Conservation (phyloP, 352 stramenopile species). For the Plasmopara halstedii region DNA sequence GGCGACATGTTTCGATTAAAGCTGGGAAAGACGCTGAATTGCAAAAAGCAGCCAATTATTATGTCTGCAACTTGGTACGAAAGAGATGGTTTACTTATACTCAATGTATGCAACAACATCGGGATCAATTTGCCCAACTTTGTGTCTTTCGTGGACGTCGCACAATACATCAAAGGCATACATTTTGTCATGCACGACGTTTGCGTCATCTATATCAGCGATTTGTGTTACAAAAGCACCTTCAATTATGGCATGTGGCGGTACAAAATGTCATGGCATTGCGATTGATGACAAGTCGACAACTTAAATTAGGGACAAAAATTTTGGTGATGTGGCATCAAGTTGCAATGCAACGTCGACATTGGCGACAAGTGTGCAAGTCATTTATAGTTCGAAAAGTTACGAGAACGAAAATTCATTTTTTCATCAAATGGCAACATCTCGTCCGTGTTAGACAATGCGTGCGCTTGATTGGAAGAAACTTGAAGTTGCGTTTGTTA, state of each 20-base stretch:
- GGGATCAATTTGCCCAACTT: slow-evolving; percentile 5
- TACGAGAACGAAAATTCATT: background rate
- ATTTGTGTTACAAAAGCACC: slow-evolving; percentile 35
- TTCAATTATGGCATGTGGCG: slow-evolving; percentile 25
- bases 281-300: slow-evolving; percentile 25
- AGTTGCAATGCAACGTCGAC: slow-evolving; percentile 10
- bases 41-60: slow-evolving; percentile 9
- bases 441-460: slow-evolving; percentile 5
- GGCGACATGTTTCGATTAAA: slow-evolving; percentile 3
- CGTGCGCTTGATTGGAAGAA: slow-evolving; percentile 3
- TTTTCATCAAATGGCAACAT: slow-evolving; percentile 19
- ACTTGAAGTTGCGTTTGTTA: slow-evolving; percentile 6
- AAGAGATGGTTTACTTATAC: slow-evolving; percentile 16
- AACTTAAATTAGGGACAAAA: slow-evolving; percentile 16
- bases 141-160: slow-evolving; percentile 5
- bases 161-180: slow-evolving; percentile 19
- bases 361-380: slow-evolving; percentile 21
- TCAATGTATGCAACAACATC: slow-evolving; percentile 2
- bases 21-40: slow-evolving; percentile 3
- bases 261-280: slow-evolving; percentile 23
- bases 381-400: slow-evolving; percentile 5
- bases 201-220: slow-evolving; percentile 10
- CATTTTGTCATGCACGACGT: background rate
- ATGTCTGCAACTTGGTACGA: slow-evolving; percentile 11
- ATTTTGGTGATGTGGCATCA: slow-evolving; percentile 21